Base-by-base conservation (phyloP, 2,329 filamentous ascomycete species). In the Pseudogymnoascus verrucosus region DNA sequence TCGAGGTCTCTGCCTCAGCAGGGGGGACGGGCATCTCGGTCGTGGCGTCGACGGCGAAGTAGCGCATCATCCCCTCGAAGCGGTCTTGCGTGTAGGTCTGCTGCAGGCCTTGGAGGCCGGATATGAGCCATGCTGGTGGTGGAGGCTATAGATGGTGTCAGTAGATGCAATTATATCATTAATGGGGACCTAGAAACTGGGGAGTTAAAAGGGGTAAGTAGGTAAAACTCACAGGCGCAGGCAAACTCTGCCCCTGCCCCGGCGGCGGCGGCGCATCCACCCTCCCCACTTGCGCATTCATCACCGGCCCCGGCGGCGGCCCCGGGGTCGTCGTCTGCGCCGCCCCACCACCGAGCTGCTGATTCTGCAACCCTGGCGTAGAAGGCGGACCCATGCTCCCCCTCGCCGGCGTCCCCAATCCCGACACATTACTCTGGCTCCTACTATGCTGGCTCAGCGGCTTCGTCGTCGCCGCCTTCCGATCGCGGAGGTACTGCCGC, bases 51-150 rank as follows among this genome's bases (percentile, higher is more conserved):
- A 96, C 84, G 64, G 89, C 87, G 23, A 86, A 90, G 76, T 96
- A 93, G 65, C 92, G 91, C 95, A 99, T 99, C 21, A 89, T 84
- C 62, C 87, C 89, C 75, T 96, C 91, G 74, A 98, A 98, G 31
- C 84, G 83, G 74, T 97, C 92, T 69, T 88, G 84, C 3, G 90
- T 88, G 71, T 96, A 93, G 16, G 77, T 76, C 65, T 82, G 79
- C 68, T 86, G 86, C 69, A 98, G 84, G 23, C 86, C 82, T 65
- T 84, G 79, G n/a, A 98, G 84, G 62, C 90, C 89, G 39, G 82
- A 78, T 64, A 82, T 79, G 63, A 99, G 89, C 95, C 95, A 98
- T 64, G 84, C 80, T n/a, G 93, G 93, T 16, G 92, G 87, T 6
- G 90, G 86, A 64, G 92, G 91, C 91, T 96, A 19, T 19, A 19